These are phyloP conservation scores for Flammula alnicola DNA, from an alignment of 1,284 basidiomycete genomes.

Conservation along the genomic window DNA sequence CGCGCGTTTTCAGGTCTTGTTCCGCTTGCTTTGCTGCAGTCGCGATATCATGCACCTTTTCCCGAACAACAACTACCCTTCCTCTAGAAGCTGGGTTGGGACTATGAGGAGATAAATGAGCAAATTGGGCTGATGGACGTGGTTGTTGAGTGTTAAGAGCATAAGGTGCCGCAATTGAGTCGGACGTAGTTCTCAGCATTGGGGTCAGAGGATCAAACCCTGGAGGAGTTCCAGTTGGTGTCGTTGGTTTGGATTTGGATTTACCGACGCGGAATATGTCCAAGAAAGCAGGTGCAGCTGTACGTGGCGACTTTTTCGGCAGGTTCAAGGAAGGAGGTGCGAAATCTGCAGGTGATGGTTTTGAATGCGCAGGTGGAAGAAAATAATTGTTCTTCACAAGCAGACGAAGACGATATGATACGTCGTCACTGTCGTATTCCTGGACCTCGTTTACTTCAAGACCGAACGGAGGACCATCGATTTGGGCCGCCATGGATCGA, in stretches of 20 bases:
- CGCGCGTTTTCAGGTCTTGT: slow-evolving; percentile 63
- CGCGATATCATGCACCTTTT: slow-evolving; percentile 72
- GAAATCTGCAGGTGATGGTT: slow-evolving; percentile 70
- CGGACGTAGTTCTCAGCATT: slow-evolving; percentile 64
- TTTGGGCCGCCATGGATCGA: slow-evolving; percentile 51
- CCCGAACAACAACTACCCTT: slow-evolving; percentile 79
- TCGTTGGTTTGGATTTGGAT: slow-evolving; percentile 63
- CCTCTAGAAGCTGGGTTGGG: slow-evolving; percentile 41
- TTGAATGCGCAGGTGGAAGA: slow-evolving; percentile 80
- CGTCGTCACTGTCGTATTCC: slow-evolving; percentile 76
- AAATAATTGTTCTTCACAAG: slow-evolving; percentile 85
- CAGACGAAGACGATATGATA: slow-evolving; percentile 77
- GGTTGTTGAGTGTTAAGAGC: slow-evolving; percentile 41
- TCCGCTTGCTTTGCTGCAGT: slow-evolving; percentile 74
- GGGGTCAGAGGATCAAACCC: slow-evolving; percentile 46
- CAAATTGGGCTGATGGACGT: slow-evolving; percentile 43
- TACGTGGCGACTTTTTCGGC: slow-evolving; percentile 46
- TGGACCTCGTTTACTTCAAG: slow-evolving; percentile 55
- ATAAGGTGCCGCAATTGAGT: slow-evolving; percentile 54
- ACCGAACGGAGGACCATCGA: slow-evolving; percentile 43
- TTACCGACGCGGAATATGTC: slow-evolving; percentile 72
- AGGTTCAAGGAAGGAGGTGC: slow-evolving; percentile 41
- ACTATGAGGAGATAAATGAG: slow-evolving; percentile 37
- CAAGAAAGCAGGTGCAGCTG: slow-evolving; percentile 62
- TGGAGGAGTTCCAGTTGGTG: slow-evolving; percentile 45